A percentile compares a stretch with the other conserved stretches of the same genome.
phyloP scores from a whole-genome alignment of 495 filamentous ascomycete species.

The Chaetomium fimeti region DNA sequence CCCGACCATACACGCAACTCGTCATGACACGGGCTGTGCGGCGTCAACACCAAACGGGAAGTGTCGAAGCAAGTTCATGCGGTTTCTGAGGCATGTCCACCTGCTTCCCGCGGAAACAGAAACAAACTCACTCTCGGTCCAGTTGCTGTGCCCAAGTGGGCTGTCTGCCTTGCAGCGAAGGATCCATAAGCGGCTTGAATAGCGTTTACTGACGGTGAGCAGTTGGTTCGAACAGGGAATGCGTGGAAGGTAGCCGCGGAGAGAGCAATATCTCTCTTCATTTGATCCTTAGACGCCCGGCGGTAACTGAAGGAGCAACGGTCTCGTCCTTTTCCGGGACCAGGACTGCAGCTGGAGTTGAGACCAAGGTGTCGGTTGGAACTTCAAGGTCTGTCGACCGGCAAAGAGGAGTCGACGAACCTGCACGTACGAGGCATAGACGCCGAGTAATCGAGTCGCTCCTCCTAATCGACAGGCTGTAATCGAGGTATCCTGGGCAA shows the following conservation, averaged over 20 bases:
- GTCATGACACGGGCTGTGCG: background rate
- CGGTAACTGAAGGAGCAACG: constrained; percentile 4
- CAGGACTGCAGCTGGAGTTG: background rate
- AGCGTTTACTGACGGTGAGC: background rate
- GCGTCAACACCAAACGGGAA: background rate
- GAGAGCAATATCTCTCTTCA: background rate
- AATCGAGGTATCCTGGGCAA: background rate
- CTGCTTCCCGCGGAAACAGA: background rate
- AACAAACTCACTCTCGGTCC: background rate
- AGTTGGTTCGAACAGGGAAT: background rate
- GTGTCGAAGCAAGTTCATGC: background rate
- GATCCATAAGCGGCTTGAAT: background rate
- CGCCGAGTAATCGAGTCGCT: background rate
- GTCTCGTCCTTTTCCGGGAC: background rate
- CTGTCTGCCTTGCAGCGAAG: background rate
- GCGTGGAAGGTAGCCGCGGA: too few species aligned
- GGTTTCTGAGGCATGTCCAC: background rate
- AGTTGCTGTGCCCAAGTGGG: background rate
- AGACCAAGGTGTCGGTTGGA: background rate
- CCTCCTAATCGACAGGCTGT: too few species aligned
- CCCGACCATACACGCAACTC: background rate
- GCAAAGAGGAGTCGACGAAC: background rate
- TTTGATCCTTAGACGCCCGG: background rate
- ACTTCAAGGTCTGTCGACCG: background rate
- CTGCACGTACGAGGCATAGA: background rate